Conservation (phyloP, 2,329 filamentous ascomycete genomes). For the Clathrospora elynae region DNA sequence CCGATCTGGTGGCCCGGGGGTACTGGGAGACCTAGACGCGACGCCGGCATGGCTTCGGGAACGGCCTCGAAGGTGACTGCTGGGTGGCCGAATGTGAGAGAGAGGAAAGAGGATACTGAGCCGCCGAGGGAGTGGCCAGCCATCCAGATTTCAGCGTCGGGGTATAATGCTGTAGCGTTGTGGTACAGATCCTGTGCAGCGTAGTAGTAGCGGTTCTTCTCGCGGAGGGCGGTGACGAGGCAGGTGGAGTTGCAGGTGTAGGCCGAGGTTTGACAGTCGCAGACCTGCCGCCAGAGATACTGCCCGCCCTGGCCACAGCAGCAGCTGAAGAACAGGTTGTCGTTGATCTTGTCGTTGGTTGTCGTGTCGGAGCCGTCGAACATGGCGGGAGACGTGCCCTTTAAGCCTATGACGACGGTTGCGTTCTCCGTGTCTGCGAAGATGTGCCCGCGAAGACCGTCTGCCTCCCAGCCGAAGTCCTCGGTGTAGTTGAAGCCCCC, state of each 20-base stretch:
- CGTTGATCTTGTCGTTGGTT: constrained; percentile 95
- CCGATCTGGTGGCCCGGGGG: constrained; percentile 78
- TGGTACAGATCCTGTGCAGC: constrained; percentile 87
- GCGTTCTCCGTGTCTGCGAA: constrained; percentile 85
- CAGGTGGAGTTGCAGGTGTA: constrained; percentile 95
- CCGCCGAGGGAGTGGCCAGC: constrained; percentile 92
- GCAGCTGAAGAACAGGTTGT: constrained; percentile 97
- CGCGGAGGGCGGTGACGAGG: constrained; percentile 71
- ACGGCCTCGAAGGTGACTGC: constrained; percentile 93
- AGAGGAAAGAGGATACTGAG: constrained; percentile 83
- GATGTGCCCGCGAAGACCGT: constrained; percentile 89
- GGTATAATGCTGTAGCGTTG: constrained; percentile 89
- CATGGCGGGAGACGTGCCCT: constrained; percentile 85
- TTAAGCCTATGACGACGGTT: constrained; percentile 88
- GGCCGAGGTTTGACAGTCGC: constrained; percentile 84
- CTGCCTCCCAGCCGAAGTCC: constrained; percentile 90
- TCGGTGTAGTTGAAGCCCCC: constrained; percentile 80
- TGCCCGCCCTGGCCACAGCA: constrained; percentile 94
- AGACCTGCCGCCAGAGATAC: constrained; percentile 88
- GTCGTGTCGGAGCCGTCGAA: constrained; percentile 98
- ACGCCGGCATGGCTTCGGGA: constrained; percentile 85
- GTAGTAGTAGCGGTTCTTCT: constrained; percentile 90
- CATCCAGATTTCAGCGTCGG: constrained; percentile 82
- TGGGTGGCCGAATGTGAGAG: constrained; percentile 87
- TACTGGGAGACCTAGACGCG: constrained; percentile 80